Percentiles rank a stretch among this genome's conserved stretches.
Conservation (phyloP, 179 eudicot species). For the Sideroxylon spinosum region DNA sequence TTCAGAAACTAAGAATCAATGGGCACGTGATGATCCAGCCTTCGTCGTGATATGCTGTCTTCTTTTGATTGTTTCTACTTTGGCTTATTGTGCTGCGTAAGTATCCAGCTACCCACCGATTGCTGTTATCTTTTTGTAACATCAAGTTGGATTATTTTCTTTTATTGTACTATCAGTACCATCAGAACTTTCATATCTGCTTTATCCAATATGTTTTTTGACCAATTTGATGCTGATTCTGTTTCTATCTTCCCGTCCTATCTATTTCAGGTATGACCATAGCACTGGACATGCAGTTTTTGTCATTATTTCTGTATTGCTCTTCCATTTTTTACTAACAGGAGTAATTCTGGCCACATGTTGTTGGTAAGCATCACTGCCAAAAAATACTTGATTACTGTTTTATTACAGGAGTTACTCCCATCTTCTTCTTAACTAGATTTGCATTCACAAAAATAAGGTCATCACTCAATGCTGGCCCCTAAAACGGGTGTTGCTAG, state of each 20-base stretch:
- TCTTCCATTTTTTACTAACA: conserved; percentile 63
- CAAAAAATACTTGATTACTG: background rate
- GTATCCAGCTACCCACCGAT: conserved; percentile 24
- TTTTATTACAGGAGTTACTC: too few relatives aligned
- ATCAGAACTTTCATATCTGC: background rate
- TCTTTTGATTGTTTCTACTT: conserved; percentile 67
- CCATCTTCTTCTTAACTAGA: too few relatives aligned
- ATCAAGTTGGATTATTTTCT: background rate
- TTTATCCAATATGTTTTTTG: background rate
- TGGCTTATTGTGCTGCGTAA: conserved; percentile 96
- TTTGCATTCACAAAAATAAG: too few relatives aligned
- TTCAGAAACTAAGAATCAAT: conserved; percentile 98
- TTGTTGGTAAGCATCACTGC: conserved; percentile 62
- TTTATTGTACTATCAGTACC: background rate
- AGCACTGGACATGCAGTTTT: conserved; percentile 77
- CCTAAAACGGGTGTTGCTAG: too few relatives aligned
- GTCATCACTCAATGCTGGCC: too few relatives aligned
- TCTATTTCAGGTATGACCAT: conserved; percentile 82
- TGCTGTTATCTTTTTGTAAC: background rate
- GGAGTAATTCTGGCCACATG: conserved; percentile 75
- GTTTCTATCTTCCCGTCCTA: conserved; percentile 4
- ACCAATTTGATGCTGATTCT: conserved; percentile 9
- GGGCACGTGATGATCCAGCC: conserved; percentile 99
- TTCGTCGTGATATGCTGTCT: conserved; percentile 91
- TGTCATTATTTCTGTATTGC: conserved; percentile 69